Evolutionary conservation across 768 basidiomycete species (phyloP), one percentile per base, ranked within the genome.

Genomic region (Hygrophorus pudorinus): DNA sequence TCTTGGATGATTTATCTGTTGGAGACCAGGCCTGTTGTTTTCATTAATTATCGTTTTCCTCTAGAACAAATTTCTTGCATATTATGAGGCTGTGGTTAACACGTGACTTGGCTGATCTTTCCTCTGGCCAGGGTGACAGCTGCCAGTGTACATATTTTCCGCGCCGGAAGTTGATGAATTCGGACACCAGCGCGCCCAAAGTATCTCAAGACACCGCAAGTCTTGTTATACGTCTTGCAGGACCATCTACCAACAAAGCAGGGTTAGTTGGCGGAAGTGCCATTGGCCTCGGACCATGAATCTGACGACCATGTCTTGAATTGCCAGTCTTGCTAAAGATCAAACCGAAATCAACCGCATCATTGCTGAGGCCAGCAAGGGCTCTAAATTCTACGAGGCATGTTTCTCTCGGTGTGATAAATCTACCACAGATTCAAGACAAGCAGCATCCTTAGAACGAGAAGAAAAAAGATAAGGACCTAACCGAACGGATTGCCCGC

Each of bases 331-430:
- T 47, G 73, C 82, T 6, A 76, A 76, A 49, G 85, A 88, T 53
- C 85, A 89, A 55, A 71, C 76, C 27, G 89, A 89, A 56, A 85
- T 94, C 36, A 93, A 92, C 53, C 78, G 76, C 13, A 75, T 91
- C 44, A 96, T 94, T 41, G 85, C 87, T 1, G 87, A 94, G 42
- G 90, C 79, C 13, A 91, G 87, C 5, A 91, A 88, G 57, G 92
- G 92, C 3, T 93, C 90, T 20, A 91, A 90, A 63, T 97, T 85
- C 62, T 93, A 88, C 59, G 79, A 90, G 67, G 84, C 76, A 58
- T 55, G 68, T n/a, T 17, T 17, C 14, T 17, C 10, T 3, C 17
- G 33, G 18, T 4, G 20, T 24, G 34, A 12, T 29, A 44, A 20
- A 7, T 17, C 24, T 18, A 30, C 24, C 20, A 21, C 16, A 42